Percentiles rank a stretch among this genome's conserved stretches.
Evolutionary conservation across 345 rosid genomes (phyloP).

Genomic region (Physaria fendleri): DNA sequence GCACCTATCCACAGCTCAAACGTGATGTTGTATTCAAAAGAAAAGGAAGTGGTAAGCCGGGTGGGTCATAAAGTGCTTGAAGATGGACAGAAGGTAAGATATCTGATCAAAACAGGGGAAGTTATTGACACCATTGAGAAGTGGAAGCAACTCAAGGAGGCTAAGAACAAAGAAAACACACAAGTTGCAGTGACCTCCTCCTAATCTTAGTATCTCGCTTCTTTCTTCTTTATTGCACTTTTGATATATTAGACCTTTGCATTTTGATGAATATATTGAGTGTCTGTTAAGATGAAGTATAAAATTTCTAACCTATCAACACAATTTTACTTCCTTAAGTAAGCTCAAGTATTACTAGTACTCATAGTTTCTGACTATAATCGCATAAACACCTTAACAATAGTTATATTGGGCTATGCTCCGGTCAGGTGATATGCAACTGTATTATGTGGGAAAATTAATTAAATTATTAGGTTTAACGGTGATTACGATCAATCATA

Average conservation of each 20-base stretch:
- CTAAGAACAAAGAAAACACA: constrained; percentile 37
- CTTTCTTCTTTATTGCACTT: background rate
- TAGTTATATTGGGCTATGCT: no score
- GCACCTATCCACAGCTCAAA: constrained; percentile 94
- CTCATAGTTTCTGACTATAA: no score
- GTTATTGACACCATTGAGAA: constrained; percentile 59
- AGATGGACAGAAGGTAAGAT: constrained; percentile 61
- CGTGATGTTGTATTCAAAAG: constrained; percentile 89
- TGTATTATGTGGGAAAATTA: no score
- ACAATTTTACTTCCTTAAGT: background rate
- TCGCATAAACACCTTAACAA: no score
- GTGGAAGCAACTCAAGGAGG: constrained; percentile 80
- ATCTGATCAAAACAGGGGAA: constrained; percentile 83
- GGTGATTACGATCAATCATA: no score
- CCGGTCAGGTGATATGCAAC: no score
- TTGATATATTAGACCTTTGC: background rate
- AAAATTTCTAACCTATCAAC: background rate
- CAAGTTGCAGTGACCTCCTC: constrained; percentile 40
- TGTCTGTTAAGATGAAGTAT: background rate
- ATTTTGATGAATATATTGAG: constrained; percentile 10
- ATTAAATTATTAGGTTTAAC: no score
- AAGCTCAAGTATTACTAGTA: no score
- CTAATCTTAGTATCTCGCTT: constrained; percentile 12
- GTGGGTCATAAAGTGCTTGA: constrained; percentile 78
- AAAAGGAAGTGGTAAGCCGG: constrained; percentile 64